Conservation (phyloP, 495 filamentous ascomycete species). For the Penicillium cosmopolitanum region DNA sequence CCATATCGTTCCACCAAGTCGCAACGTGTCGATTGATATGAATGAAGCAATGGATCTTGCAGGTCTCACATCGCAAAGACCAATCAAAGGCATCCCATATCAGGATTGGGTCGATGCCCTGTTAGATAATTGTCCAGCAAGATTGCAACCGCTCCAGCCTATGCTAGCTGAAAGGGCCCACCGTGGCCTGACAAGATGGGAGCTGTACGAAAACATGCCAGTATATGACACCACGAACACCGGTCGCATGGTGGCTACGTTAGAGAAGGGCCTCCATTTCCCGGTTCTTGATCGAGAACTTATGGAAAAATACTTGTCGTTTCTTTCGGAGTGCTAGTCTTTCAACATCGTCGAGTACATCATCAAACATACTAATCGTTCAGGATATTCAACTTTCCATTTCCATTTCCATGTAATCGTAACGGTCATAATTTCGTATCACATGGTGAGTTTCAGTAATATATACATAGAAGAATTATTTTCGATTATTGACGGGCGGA, state of each 20-base stretch:
- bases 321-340: conserved; percentile 4
- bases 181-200: conserved; percentile 24
- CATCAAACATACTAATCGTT: not conserved
- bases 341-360: not conserved
- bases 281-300: conserved; percentile 3
- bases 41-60: conserved; percentile 16
- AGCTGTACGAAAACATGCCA: conserved; percentile 29
- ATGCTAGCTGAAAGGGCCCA: conserved; percentile 25
- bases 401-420: not conserved
- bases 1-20: conserved; percentile 18
- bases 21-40: conserved; percentile 15
- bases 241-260: not conserved
- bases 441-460: not conserved
- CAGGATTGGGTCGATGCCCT: conserved; percentile 14
- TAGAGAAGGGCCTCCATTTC: not conserved
- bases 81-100: conserved; percentile 12
- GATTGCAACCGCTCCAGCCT: conserved; percentile 18
- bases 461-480: not conserved
- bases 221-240: conserved; percentile 21
- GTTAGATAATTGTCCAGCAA: conserved; percentile 2
- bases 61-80: too few relatives aligned
- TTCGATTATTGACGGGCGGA: not conserved
- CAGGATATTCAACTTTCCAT: not conserved
- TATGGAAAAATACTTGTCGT: conserved; percentile 9
- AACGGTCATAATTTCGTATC: not conserved